Evolutionary conservation across 495 filamentous ascomycete species (phyloP), one percentile per base, ranked within the genome.

Genomic region (Cudoniella acicularis): DNA sequence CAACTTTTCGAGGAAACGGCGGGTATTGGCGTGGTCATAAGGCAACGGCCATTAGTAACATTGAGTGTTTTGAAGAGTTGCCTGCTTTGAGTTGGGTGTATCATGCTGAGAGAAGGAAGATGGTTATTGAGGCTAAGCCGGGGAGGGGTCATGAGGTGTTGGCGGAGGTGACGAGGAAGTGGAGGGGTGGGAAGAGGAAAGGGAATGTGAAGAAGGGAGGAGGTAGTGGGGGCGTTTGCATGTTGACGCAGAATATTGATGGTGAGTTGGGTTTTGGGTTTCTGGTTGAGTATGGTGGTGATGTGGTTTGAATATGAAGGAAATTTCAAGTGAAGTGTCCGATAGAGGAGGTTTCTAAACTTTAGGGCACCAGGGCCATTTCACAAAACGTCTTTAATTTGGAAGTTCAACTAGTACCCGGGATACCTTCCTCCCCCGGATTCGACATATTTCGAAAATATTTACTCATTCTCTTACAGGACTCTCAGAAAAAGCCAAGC

Each of bases 161-260:
- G 30, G 30, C 30, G 30, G 30, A 36, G 30, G 30, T 36, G 30
- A 79, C 87, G 1, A 75, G 72, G 62, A 64, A 65, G 46, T 36
- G 30, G 30, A 13, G 13, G 4, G 4, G 4, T 4, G 13, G 30
- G 13, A 13, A 13, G 30, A 36, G 30, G 30, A 13, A 13, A 36
- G 30, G 30, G 30, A 36, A 13, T 4, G 13, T 6, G 13, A 13
- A 13, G 13, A 36, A 36, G 30, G 13, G 30, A 13, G 30, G 30
- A 36, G 30, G 30, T 6, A 36, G 13, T 4, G 30, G 30, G 30
- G 76, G 77, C 79, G 3, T 93, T 93, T 59, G 61, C 88, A 41
- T 89, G 87, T 62, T 95, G 30, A 84, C 75, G 23, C 89, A 91
- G 69, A 91, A 92, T 70, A 85, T 91, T 49, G 88, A 91, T 65